Evolutionary conservation across 2,329 filamentous ascomycete genomes (phyloP), one percentile per base, ranked within the genome.

Genomic region (Phaeosphaeria sp.): DNA sequence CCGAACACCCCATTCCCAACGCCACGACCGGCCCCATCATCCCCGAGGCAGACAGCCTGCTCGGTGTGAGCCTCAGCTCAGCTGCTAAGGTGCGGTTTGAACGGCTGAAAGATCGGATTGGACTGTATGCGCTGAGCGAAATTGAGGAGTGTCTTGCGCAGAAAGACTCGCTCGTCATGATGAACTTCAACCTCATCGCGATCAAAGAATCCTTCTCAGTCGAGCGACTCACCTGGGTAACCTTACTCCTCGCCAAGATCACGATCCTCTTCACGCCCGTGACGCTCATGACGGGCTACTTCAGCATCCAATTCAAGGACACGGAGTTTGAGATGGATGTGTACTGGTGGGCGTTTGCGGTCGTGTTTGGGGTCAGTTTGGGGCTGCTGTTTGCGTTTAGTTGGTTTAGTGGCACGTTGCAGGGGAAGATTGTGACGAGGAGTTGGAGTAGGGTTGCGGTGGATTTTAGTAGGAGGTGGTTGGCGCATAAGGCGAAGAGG

Each of bases 131-230:
- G 59, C 73, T 89, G 42, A 85, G 82, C 64, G 85, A 87, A 56
- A 87, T 88, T 24, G 79, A 85, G 50, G 87, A 88, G 65, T 86
- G 86, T 56, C 75, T 92, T 21, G 85, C 85, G 25, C 89, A 92
- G 74, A 92, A 91, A 70, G 87, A 89, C 24, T 86, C 87, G 0
- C 78, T 93, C 24, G 88, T 90, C 3, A 85, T 86, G 61, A 86
- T 91, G 71, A 92, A 92, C 73, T 92, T 92, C 81, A 91, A 90
- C 73, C 83, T 93, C 62, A 91, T 90, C 56, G 87, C 89, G 18
- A 87, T 92, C 68, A 91, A 90, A 71, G 89, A 92, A 74, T 91
- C 89, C 0, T 85, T 87, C 62, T 86, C 87, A 3, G 90, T 91
- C 11, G 89, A 91, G 57, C 84, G 88, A 20, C 82, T 93, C 20